These are phyloP conservation scores for Lachancea meyersii DNA, from an alignment of 805 yeast species.

Conservation along the genomic window DNA sequence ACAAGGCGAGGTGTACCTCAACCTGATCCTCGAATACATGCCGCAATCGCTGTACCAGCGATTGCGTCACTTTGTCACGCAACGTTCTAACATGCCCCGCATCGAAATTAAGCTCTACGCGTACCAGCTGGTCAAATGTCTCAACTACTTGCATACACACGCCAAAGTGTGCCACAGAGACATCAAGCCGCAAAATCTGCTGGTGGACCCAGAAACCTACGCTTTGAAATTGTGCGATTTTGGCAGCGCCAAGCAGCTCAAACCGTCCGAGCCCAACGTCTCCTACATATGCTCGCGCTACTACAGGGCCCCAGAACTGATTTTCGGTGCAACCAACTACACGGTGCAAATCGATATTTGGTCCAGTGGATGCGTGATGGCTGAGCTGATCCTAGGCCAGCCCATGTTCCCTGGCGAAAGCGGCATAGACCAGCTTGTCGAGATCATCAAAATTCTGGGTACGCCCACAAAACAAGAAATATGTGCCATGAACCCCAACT, in stretches of 20 bases:
- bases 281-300: conserved; percentile 94
- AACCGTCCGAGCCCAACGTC: conserved; percentile 89
- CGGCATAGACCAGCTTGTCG: conserved; percentile 95
- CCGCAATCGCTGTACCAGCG: conserved; percentile 97
- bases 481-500: conserved; percentile 90
- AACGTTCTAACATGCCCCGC: conserved; percentile 75
- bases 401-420: conserved; percentile 97
- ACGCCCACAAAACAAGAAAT: conserved; percentile 93
- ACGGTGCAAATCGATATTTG: conserved; percentile 95
- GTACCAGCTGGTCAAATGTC: conserved; percentile 67
- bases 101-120: conserved; percentile 83
- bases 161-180: conserved; percentile 88
- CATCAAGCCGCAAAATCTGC: conserved; percentile 84
- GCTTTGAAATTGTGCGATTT: conserved; percentile 91
- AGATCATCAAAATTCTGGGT: conserved; percentile 90
- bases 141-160: conserved; percentile 69
- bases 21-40: conserved; percentile 82
- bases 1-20: conserved; percentile 58
- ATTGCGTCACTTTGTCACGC: conserved; percentile 73
- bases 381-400: conserved; percentile 89
- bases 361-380: conserved; percentile 98
- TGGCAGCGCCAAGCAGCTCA: conserved; percentile 88
- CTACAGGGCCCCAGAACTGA: conserved; percentile 95
- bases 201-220: conserved; percentile 81
- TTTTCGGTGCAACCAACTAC: conserved; percentile 93